Conservation (phyloP, 2,329 filamentous ascomycete species). For the Aspergillus sojae region DNA sequence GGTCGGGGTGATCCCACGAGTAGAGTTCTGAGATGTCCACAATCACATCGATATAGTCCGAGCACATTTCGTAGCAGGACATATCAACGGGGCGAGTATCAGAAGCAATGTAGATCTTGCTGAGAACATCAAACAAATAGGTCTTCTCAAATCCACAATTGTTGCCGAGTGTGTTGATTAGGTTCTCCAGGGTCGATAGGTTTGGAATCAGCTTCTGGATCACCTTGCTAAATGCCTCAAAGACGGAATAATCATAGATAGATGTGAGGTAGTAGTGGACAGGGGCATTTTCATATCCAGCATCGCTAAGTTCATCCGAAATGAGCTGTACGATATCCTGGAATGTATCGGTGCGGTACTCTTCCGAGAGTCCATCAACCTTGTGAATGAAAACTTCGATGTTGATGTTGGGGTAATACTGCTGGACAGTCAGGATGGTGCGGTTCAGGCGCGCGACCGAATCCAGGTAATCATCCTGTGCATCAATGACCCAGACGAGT, state of each 20-base stretch:
- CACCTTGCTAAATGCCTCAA: constrained; percentile 97
- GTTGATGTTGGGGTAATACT: constrained; percentile 89
- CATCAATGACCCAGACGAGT: constrained; percentile 97
- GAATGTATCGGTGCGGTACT: constrained; percentile 94
- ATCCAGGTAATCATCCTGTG: constrained; percentile 96
- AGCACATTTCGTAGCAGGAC: constrained; percentile 96
- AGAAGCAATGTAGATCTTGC: constrained; percentile 98
- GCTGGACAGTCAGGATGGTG: constrained; percentile 86
- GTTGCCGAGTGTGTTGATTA: constrained; percentile 90
- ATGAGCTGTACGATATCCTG: constrained; percentile 96
- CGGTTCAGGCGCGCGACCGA: constrained; percentile 83
- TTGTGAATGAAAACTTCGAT: constrained; percentile 99
- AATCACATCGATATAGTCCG: constrained; percentile 97
- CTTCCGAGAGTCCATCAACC: constrained; percentile 94
- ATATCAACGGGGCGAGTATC: constrained; percentile 93
- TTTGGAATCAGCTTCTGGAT: constrained; percentile 97
- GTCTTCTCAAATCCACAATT: constrained; percentile 97
- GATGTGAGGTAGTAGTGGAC: constrained; percentile 95
- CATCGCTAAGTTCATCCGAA: constrained; percentile 91
- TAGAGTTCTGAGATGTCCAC: constrained; percentile 97
- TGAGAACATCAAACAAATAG: constrained; percentile 95
- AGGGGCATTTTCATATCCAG: constrained; percentile 88
- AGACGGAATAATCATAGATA: constrained; percentile 98
- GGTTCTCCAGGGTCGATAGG: constrained; percentile 85
- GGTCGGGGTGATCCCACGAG: constrained; percentile 64